Evolutionary conservation across 495 filamentous ascomycete species (phyloP), one percentile per base, ranked within the genome.

Genomic region (Achaetomiella virescens): DNA sequence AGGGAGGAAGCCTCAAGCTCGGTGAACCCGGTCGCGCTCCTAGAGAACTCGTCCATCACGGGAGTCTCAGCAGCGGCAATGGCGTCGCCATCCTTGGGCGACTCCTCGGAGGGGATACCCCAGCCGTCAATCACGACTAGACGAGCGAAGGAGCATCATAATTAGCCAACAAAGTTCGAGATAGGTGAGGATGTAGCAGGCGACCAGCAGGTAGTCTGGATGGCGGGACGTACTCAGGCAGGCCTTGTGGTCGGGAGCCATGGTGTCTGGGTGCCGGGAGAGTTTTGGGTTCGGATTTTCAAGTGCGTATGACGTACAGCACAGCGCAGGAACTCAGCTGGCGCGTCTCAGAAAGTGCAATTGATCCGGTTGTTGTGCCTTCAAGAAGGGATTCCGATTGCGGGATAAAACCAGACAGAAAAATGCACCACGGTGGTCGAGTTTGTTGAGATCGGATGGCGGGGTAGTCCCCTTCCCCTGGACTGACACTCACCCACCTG

Each of bases 101-200:
- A 90, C 40, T 85, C 75, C 57, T 84, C 84, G 66, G 81, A 81
- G 61, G 91, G 81, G 60, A 97, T 84, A 69, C 93, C 93, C 93
- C 93, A 98, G 60, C 93, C 93, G 76, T 98, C 95, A 78, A 97
- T 97, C 71, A 96, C 91, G 79, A 97, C 89, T 75, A 64, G 69
- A 66, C 27, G 67, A 70, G 18, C 72, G 73, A 61, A 74, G 69
- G 57, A 78, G 55, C 67, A 75, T 67, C 48, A 76, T 62, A 46
- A 76, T 80, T 74, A 80, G 75, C 77, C 76, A 80, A 51, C 67
- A 69, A 18, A 78, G 56, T 66, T 81, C 78, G 45, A 80, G 69
- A 59, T 80, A 79, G 20, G 79, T 60, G 24, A 81, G 68, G 48
- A 73, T 58, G 54, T 73, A 76, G 58, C 73, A 73, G 59, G 68